Base-by-base conservation (phyloP, 202 grass and related monocot genomes). In the Bolboschoenoplectus hybrid region DNA sequence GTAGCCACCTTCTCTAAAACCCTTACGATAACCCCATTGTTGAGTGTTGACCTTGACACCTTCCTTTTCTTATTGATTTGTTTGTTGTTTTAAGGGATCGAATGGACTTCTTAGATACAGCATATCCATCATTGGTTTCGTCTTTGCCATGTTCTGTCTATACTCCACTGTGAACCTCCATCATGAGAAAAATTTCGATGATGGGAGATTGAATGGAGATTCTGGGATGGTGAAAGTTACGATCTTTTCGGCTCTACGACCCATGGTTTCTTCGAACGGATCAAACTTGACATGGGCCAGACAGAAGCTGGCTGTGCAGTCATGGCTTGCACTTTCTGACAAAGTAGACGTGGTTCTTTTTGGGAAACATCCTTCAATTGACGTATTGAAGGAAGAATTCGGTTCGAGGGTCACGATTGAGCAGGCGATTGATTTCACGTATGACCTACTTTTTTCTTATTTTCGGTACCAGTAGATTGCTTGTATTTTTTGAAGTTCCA, bases 281-380 rank as follows among this genome's bases (percentile, higher is more conserved):
- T 86, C 83, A 43, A 84, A 75, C 16, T 69, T 85, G 32, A 84
- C 47, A 35, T 43, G 76, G 36, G 73, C n/a, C 34, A 72, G 86
- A 82, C 91, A 95, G 87, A 93, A 98, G 62, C 84, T 91, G 79
- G 96, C 96, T 16, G 84, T 95, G 82, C 84, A 90, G 2, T 98
- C 96, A 20, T 98, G 96, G 96, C 84, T 95, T 66, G 91, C 91
- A 16, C 88, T 98, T 19, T 88, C 89, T 11, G 82, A 81, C 38
- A 87, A 92, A 60, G 90, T 91, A 72, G 52, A 81, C 55, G 89
- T 94, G 73, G 90, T 95, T 63, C 96, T 98, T 52, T 86, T 95
- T 44, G 89, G 82, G 50, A 84, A 77, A 14, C 87, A 89, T 80
- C 78, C 88, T 5, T 88, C 89, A 26, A 52, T 81, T 49, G 2